Evolutionary conservation across 208 protist species (phyloP), one percentile per base, ranked within the genome.

Genomic region (Crithidia sp.): DNA sequence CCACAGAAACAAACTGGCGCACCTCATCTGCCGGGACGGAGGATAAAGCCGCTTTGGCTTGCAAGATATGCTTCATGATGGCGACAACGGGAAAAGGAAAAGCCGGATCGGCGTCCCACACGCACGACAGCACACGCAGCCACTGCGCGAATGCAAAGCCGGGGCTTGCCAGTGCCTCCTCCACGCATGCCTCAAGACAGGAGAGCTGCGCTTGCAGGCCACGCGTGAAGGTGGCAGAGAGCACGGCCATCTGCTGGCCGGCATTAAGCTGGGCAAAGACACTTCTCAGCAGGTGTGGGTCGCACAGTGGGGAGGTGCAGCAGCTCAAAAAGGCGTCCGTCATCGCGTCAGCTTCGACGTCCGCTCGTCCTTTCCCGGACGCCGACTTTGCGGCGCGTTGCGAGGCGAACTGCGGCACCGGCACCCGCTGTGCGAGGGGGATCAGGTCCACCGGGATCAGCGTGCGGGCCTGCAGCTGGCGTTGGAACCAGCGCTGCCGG

Each of bases 311-410:
- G 10, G 67, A 70, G 17, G 28, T 13, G 41, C 67, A 79, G 62
- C 74, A 79, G 67, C 67, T 74, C 14, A 74, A 36, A 74, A 79
- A 79, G 5, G 66, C 40, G 16, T 74, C 74, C 28, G 62, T 37
- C n/a, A 70, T 79, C 19, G 56, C 66, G 16, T 55, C 72, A 3
- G 54, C 53, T 12, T 5, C 9, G 2, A 6, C 4, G 36, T n/a
- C n/a, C 4, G n/a, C n/a, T 3, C 7, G 9, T 2, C 41, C 4
- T 19, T 5, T 28, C 28, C 28, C 28, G 28, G 28, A 28, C 28
- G 28, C 28, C 41, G 19, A 13, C 4, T n/a, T 53, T 44, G 7
- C 64, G 9, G 2, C 19, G 9, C 4, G 8, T 40, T 16, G 37
- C 37, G 19, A 37, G 16, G 17, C 39, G 19, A 19, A 41, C 4